Evolutionary conservation across 345 rosid species (phyloP).

Genomic region (Citropsis articulata): DNA sequence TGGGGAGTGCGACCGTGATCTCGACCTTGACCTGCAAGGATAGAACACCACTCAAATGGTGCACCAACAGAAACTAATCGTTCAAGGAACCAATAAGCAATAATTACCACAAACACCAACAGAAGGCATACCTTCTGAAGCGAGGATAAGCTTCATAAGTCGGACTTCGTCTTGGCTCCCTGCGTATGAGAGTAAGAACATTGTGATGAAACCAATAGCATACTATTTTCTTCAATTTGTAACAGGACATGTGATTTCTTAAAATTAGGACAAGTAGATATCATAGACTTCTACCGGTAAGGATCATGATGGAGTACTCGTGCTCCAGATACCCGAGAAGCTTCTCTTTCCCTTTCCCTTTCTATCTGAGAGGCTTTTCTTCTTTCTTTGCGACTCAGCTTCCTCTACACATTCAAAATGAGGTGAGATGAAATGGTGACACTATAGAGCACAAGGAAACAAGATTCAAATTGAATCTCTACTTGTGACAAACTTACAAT

Average conservation of each 20-base stretch:
- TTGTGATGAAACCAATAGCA: slow-evolving; percentile 14
- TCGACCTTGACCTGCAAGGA: slow-evolving; percentile 56
- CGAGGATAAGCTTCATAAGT: slow-evolving; percentile 96
- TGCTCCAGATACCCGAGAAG: slow-evolving; percentile 60
- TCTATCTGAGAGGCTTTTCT: slow-evolving; percentile 92
- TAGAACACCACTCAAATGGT: not conserved
- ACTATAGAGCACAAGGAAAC: not conserved
- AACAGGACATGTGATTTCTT: not conserved
- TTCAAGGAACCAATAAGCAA: not conserved
- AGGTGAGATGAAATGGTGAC: slow-evolving; percentile 1
- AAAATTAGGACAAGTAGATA: not conserved
- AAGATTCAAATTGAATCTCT: slow-evolving; percentile 13
- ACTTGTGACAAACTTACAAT: slow-evolving; percentile 56
- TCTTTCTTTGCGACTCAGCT: slow-evolving; percentile 96
- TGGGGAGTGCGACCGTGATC: slow-evolving; percentile 82
- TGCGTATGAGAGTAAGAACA: slow-evolving; percentile 23
- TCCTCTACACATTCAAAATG: slow-evolving; percentile 53
- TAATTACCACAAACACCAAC: slow-evolving; percentile 5
- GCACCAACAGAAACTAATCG: not conserved
- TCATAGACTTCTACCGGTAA: slow-evolving; percentile 50
- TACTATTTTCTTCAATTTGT: not conserved
- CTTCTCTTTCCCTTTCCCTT: slow-evolving; percentile 90
- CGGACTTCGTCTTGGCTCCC: slow-evolving; percentile 91
- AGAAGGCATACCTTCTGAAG: slow-evolving; percentile 56
- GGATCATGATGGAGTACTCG: slow-evolving; percentile 83